A percentile compares a stretch with the other conserved stretches of the same genome.
These are phyloP conservation scores for Citrus reticulata DNA, from an alignment of 345 rosid genomes.

Conservation along the genomic window DNA sequence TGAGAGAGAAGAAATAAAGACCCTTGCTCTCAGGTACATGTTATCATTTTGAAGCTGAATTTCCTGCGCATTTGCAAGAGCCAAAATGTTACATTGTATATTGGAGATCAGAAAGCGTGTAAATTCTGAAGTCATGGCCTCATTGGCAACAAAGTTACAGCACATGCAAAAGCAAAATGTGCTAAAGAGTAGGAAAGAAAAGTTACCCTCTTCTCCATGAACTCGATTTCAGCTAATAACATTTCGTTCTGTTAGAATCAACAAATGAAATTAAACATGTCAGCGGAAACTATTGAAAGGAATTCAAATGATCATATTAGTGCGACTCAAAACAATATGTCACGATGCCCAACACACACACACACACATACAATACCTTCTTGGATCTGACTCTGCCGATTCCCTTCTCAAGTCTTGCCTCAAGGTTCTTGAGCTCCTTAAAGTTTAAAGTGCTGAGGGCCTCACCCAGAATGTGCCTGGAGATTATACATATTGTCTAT, in stretches of 20 bases:
- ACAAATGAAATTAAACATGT: background rate
- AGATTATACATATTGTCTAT: background rate
- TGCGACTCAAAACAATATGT: background rate
- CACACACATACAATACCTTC: constrained; percentile 42
- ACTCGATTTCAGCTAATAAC: constrained; percentile 81
- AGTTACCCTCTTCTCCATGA: constrained; percentile 90
- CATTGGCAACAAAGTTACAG: no score
- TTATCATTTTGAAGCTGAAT: constrained; percentile 81
- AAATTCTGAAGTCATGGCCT: background rate
- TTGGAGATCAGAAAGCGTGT: background rate
- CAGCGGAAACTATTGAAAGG: constrained; percentile 1
- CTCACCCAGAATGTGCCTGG: constrained; percentile 81
- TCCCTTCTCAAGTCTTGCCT: constrained; percentile 73
- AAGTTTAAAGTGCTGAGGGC: constrained; percentile 52
- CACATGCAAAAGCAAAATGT: background rate
- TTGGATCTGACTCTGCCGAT: constrained; percentile 78
- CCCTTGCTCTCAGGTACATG: constrained; percentile 72
- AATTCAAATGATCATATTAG: background rate
- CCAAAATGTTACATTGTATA: background rate
- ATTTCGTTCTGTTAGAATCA: constrained; percentile 57
- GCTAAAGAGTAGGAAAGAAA: constrained; percentile 8
- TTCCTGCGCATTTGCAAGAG: constrained; percentile 42
- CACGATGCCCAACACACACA: background rate
- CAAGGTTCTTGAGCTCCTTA: constrained; percentile 83
- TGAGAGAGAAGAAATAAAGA: constrained; percentile 10